These are phyloP conservation scores for Boletus tomentosulus DNA, from an alignment of 768 basidiomycete species.

Conservation along the genomic window DNA sequence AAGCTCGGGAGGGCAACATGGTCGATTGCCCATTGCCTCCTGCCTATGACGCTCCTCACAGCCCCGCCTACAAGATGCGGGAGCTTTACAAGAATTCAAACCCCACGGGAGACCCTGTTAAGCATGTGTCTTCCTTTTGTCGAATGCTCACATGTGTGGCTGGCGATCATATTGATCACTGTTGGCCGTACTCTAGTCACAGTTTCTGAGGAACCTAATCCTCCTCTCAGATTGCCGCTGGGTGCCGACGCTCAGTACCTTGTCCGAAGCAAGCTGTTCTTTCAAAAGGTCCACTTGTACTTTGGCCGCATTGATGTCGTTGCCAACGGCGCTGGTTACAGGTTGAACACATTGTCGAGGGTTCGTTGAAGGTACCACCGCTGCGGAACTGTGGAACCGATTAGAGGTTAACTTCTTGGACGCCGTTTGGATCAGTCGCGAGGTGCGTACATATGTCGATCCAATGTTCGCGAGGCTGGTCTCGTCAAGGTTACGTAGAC, in stretches of 20 bases:
- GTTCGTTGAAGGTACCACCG: too few relatives aligned
- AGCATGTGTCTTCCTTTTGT: background rate
- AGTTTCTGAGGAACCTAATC: constrained; percentile 16
- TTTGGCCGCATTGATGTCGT: too few relatives aligned
- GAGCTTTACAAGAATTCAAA: constrained; percentile 1
- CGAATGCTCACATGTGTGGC: background rate
- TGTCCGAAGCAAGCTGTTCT: constrained; percentile 15
- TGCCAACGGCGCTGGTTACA: too few relatives aligned
- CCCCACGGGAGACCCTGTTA: background rate
- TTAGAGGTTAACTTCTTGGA: too few relatives aligned
- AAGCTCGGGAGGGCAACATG: constrained; percentile 22
- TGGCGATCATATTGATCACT: background rate
- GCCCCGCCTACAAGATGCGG: constrained; percentile 13
- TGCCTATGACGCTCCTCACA: constrained; percentile 13
- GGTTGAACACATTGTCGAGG: too few relatives aligned
- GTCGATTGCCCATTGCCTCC: constrained; percentile 12
- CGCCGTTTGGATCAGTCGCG: too few relatives aligned
- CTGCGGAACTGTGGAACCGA: too few relatives aligned
- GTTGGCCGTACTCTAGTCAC: constrained; percentile 14
- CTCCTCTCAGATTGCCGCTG: constrained; percentile 21
- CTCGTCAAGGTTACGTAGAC: too few relatives aligned
- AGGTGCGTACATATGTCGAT: too few relatives aligned
- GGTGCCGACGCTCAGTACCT: constrained; percentile 16
- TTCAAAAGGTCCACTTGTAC: too few relatives aligned
- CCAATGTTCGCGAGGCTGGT: too few relatives aligned